Evolutionary conservation across 352 stramenopile species (phyloP), one percentile per base, ranked within the genome.

Genomic region (Pythium vanterpoolii): DNA sequence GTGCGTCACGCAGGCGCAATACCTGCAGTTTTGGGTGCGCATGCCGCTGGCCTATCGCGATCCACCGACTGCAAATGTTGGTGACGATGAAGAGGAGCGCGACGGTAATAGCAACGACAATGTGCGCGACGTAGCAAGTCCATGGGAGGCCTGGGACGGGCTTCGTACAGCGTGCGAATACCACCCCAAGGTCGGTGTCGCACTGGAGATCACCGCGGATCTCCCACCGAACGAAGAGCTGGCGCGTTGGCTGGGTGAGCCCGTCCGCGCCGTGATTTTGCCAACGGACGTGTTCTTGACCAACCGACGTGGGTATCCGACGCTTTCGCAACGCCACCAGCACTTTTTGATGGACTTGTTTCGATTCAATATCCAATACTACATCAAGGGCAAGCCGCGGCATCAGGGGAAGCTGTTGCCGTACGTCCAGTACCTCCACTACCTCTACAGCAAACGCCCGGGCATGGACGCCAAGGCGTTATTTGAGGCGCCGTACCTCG

Each of bases 221-320:
- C 62, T 97, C 27, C 80, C 86, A 24, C 72, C 71, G 4, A 47
- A 62, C 18, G 79, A 80, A 28, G 70, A 87, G 34, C 74, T 98
- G 31, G 60, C 87, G 34, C 79, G 89, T 23, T 98, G 93, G 84
- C 73, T 93, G 9, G 87, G 84, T 16, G 86, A 97, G 60, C 82
- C 90, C 18, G 71, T 99, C 23, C 72, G 74, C 36, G 90, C 88
- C 13, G 72, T 98, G 19, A 85, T 97, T 44, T 69, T 98, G 23
- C 77, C 89, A 5, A 98, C 89, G 10, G 71, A 73, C 56, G 77
- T 97, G 42, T 99, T 99, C 68, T 71, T 98, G 7, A 98, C 90
- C 40, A 99, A 99, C 74, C 96, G 93, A 43, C 89, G 88, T 56
- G 96, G 96, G n/a, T 99, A 94, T 72, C 96, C 96, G 5, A 89